Evolutionary conservation across 2,329 filamentous ascomycete species (phyloP), one percentile per base, ranked within the genome.

Genomic region (Teratosphaeriaceae sp.): DNA sequence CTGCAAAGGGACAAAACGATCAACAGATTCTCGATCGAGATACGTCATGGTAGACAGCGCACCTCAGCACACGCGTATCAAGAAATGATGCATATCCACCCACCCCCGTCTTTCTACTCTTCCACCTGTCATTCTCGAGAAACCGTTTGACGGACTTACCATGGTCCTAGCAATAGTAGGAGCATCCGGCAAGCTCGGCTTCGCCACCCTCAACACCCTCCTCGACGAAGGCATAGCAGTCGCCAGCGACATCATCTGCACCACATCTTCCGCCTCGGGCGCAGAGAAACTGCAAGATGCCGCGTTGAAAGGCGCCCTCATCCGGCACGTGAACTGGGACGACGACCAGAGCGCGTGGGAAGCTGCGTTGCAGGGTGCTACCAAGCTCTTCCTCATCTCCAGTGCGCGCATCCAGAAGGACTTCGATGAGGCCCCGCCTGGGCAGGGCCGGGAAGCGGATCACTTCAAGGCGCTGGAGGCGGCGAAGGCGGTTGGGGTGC

Each of bases 181-280:
- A 38, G 65, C 68, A 39, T 68, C 66, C 13, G 69, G 69, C 39
- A 71, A 71, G 46, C 60, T 72, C 7, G 69, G 69, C 43, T 61
- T 61, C 33, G 67, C 67, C 9, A 68, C 69, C 15, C 58, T 72
- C 19, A 53, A 52, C 20, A 60, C 67, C 27, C 60, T 72, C 18
- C 60, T 71, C n/a, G 52, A 65, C 5, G 58, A 68, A 50, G 57
- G 63, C 3, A 60, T 71, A 21, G 48, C 69, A 31, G 50, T 63
- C 8, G 50, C 63, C 2, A 45, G 53, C 2, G 49, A 68, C 5
- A 65, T 72, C 22, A 56, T 70, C 18, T 58, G 63, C 34, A 58
- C 52, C 21, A 58, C 56, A 8, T 60, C 63, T 12, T 66, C 67
- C 35, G 42, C 57, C 37, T 9, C 44, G 8, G 56, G 66, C n/a